Percentiles rank a stretch among this genome's conserved stretches.
phyloP scores from a whole-genome alignment of 768 basidiomycete species.

The Porpolomopsis calyptriformis region DNA sequence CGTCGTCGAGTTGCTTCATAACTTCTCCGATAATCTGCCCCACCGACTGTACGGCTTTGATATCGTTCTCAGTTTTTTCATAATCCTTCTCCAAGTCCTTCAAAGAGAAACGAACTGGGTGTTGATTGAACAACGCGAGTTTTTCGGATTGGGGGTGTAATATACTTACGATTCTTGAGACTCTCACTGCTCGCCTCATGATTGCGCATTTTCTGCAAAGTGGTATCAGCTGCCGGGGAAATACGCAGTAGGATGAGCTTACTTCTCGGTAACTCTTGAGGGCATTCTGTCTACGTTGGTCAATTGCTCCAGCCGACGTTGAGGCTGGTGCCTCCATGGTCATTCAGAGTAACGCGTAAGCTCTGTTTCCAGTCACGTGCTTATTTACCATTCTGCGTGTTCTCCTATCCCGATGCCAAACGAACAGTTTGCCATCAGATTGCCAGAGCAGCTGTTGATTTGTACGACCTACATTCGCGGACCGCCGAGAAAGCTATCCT shows the following conservation, averaged over 20 bases:
- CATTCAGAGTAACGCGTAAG: slow-evolving; percentile 23
- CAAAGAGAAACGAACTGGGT: slow-evolving; percentile 77
- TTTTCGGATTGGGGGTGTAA: not conserved
- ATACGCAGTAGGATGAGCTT: slow-evolving; percentile 9
- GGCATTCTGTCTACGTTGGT: slow-evolving; percentile 63
- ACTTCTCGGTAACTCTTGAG: slow-evolving; percentile 73
- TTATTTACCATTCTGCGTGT: not conserved
- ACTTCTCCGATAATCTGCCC: slow-evolving; percentile 99
- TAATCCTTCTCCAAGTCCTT: slow-evolving; percentile 83
- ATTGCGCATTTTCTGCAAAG: slow-evolving; percentile 77
- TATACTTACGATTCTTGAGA: slow-evolving; percentile 78
- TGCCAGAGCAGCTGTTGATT: slow-evolving; percentile 46
- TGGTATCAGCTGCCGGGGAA: slow-evolving; percentile 3
- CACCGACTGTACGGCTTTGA: slow-evolving; percentile 97
- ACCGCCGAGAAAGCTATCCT: not conserved
- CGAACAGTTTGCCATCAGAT: slow-evolving; percentile 62
- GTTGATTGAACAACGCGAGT: not conserved
- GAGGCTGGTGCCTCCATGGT: slow-evolving; percentile 23
- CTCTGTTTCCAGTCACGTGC: slow-evolving; percentile 7
- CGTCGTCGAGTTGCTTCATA: slow-evolving; percentile 96
- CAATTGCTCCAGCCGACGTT: slow-evolving; percentile 51
- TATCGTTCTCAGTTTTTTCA: slow-evolving; percentile 95
- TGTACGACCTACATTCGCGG: slow-evolving; percentile 45
- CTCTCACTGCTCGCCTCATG: slow-evolving; percentile 82
- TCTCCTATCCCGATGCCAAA: slow-evolving; percentile 47